phyloP scores from a whole-genome alignment of 352 stramenopile species.

The Phytophthora fragariae region DNA sequence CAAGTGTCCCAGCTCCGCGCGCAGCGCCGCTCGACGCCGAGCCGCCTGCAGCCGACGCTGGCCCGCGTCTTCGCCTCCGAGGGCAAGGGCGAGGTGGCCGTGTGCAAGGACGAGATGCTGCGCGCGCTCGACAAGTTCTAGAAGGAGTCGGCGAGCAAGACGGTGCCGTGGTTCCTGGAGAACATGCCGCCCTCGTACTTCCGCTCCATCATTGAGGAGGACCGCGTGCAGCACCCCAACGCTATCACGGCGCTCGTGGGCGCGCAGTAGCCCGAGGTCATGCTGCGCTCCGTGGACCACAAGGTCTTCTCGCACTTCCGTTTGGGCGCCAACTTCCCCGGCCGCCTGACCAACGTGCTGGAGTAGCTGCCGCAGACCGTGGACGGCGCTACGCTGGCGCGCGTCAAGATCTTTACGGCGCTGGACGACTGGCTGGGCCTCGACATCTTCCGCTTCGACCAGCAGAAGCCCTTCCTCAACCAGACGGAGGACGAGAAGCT shows the following conservation, averaged over 20 bases:
- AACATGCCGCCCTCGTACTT: conserved; percentile 94
- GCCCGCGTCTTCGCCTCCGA: conserved; percentile 30
- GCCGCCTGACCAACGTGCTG: conserved; percentile 73
- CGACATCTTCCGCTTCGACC: conserved; percentile 88
- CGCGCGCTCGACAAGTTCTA: conserved; percentile 73
- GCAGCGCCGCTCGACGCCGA: conserved; percentile 12
- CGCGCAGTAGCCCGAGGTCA: conserved; percentile 79
- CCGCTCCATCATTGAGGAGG: conserved; percentile 82
- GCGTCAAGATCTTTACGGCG: conserved; percentile 93
- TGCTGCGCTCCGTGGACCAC: conserved; percentile 80
- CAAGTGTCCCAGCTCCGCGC: conserved; percentile 26
- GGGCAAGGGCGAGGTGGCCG: conserved; percentile 26
- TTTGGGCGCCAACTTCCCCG: conserved; percentile 79
- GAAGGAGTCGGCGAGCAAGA: conserved; percentile 72
- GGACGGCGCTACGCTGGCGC: conserved; percentile 67
- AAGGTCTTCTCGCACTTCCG: conserved; percentile 87
- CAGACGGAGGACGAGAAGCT: conserved; percentile 64
- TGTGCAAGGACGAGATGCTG: conserved; percentile 57
- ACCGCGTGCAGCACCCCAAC: conserved; percentile 88
- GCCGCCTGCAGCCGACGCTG: conserved; percentile 9
- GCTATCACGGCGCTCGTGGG: conserved; percentile 85
- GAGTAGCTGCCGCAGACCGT: conserved; percentile 73
- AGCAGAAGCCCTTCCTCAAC: conserved; percentile 78
- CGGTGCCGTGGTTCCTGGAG: conserved; percentile 87
- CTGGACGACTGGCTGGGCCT: conserved; percentile 85